phyloP scores from a whole-genome alignment of 73 alveolate species.

The Blepharisma japonicum region DNA sequence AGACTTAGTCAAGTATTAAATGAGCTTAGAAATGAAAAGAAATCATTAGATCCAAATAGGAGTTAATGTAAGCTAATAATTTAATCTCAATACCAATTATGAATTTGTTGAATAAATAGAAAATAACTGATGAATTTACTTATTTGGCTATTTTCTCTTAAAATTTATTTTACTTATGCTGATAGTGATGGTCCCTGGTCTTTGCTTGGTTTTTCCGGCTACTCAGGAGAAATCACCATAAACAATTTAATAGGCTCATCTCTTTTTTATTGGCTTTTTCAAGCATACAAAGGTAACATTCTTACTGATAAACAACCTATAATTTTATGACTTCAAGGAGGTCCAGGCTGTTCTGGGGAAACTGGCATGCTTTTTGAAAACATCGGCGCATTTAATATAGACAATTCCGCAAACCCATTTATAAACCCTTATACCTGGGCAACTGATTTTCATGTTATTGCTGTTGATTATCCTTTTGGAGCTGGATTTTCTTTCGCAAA shows the following conservation, averaged over 20 bases:
- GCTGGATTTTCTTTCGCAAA: slow-evolving; percentile 45
- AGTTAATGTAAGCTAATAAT: no score
- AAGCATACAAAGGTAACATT: not conserved
- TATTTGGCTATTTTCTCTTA: no score
- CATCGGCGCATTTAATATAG: slow-evolving; percentile 61
- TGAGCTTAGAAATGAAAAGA: no score
- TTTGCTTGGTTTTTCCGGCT: not conserved
- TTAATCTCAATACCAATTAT: no score
- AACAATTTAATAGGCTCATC: not conserved
- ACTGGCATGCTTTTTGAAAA: slow-evolving; percentile 61
- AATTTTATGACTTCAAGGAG: slow-evolving; percentile 82
- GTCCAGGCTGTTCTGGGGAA: slow-evolving; percentile 82
- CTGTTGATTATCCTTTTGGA: slow-evolving; percentile 55
- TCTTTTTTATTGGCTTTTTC: slow-evolving; percentile 17
- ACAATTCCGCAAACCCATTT: not conserved
- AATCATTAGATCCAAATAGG: no score
- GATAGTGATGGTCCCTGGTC: not conserved
- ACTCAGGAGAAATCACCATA: not conserved
- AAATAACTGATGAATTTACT: no score
- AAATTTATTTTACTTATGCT: not conserved
- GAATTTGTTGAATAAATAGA: no score
- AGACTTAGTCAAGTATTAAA: no score
- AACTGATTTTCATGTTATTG: slow-evolving; percentile 46
- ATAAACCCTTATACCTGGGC: slow-evolving; percentile 18
- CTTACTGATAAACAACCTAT: not conserved